Evolutionary conservation across 2,329 filamentous ascomycete species (phyloP), one percentile per base, ranked within the genome.

Genomic region (Clonostachys solani): DNA sequence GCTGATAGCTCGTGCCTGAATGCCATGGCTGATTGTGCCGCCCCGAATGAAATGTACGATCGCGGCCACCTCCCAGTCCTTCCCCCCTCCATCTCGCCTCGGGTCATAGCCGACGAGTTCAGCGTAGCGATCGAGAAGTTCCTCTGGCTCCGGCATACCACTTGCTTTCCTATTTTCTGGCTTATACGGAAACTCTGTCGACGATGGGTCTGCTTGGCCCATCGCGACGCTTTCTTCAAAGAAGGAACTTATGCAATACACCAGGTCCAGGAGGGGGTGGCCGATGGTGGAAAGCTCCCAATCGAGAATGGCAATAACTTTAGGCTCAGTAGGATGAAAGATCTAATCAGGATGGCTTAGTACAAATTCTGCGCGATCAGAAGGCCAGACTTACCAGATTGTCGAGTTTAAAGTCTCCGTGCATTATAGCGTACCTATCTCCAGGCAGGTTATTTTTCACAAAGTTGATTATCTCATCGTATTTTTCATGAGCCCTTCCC

Each of bases 231-330:
- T 29, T 29, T 29, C 23, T 29, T 29, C 23, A 29, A 29, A 56
- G 50, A 59, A 61, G 9, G 50, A 52, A 38, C 49, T 56, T 13
- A 60, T 33, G 8, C 95, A 72, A 64, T 95, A 95, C 61, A 83
- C 81, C 35, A 95, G 71, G 60, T 96, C 91, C 6, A 86, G 89
- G 13, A 95, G 76, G 4, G 91, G 91, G 64, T 96, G 90, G 23
- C 91, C 91, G 45, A 95, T 84, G 1, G 91, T 95, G 43, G 88
- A 89, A 87, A 95, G 94, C 69, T 96, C 91, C 91, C 90, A 95
- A 68, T 96, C 91, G 5, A 96, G 69, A 47, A 96, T 88, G 5
- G 89, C 91, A 62, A 95, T 89, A 9, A 96, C 89, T 47, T 82
- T 73, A 5, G 89, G 81, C 63, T 89, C 84, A 0, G 86, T 89